Conservation (phyloP, 2,329 filamentous ascomycete species). For the Aureobasidium uvarum region DNA sequence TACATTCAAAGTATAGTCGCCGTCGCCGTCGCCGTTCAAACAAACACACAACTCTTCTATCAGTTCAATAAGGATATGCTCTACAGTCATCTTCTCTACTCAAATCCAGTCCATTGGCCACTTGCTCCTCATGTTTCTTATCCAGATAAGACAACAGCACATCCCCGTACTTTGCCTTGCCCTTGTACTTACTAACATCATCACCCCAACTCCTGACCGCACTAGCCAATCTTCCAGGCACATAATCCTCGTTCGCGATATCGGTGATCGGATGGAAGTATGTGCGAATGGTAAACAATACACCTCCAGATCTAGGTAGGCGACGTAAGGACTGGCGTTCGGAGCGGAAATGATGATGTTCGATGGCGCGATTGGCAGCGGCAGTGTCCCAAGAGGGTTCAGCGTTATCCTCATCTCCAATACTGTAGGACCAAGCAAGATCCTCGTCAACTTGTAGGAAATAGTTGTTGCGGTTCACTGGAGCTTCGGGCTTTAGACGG, state of each 20-base stretch:
- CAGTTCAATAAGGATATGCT: constrained; percentile 59
- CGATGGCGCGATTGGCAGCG: constrained; percentile 68
- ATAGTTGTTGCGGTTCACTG: constrained; percentile 73
- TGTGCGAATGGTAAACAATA: constrained; percentile 74
- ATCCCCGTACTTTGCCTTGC: constrained; percentile 68
- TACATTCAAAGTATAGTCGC: background rate
- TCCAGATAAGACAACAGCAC: constrained; percentile 77
- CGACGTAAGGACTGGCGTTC: constrained; percentile 66
- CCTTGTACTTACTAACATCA: constrained; percentile 75
- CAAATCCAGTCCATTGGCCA: constrained; percentile 63
- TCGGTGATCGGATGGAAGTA: constrained; percentile 73
- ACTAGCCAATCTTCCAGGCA: constrained; percentile 74
- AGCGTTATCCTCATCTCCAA: constrained; percentile 66
- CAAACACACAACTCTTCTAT: background rate
- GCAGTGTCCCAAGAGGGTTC: constrained; percentile 71
- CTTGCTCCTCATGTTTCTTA: constrained; percentile 68
- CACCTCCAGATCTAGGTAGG: constrained; percentile 47
- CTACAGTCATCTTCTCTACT: constrained; percentile 59
- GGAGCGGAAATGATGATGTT: constrained; percentile 73
- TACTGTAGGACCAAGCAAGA: constrained; percentile 72
- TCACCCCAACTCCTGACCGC: constrained; percentile 79
- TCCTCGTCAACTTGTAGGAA: constrained; percentile 83
- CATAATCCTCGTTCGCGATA: constrained; percentile 68
- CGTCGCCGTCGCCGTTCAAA: rapidly evolving
- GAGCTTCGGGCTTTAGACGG: constrained; percentile 64